phyloP scores from a whole-genome alignment of 2,329 filamentous ascomycete species.

The Fusarium anthophilum region DNA sequence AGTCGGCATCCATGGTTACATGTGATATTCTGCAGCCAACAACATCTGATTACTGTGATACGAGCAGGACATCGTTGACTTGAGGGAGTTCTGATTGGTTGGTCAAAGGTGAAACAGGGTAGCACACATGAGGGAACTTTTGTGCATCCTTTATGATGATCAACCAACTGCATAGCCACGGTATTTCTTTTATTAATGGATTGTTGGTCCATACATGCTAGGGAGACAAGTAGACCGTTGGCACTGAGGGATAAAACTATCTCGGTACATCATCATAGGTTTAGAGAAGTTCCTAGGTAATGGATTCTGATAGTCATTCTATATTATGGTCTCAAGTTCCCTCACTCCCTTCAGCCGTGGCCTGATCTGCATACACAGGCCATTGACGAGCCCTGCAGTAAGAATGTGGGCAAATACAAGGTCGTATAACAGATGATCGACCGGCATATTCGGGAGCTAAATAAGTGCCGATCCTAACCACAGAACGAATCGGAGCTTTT shows the following conservation, averaged over 20 bases:
- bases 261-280: too few species aligned
- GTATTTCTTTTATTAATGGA: not conserved
- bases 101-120: not conserved
- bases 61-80: not conserved
- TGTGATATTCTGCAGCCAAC: not conserved
- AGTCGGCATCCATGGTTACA: not conserved
- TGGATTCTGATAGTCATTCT: too few species aligned
- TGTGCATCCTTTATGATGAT: not conserved
- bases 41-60: not conserved
- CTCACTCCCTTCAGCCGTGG: not conserved
- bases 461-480: not conserved
- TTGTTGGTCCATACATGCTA: too few species aligned
- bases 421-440: not conserved
- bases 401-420: not conserved
- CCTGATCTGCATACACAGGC: too few species aligned
- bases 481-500: not conserved
- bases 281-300: fast-evolving
- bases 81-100: not conserved
- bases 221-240: not conserved
- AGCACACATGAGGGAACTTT: not conserved
- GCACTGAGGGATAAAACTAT: not conserved
- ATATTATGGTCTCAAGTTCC: too few species aligned
- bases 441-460: not conserved
- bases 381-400: not conserved
- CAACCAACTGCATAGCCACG: not conserved